Evolutionary conservation across 2,329 filamentous ascomycete genomes (phyloP).

Genomic region (Neonectria punicea): DNA sequence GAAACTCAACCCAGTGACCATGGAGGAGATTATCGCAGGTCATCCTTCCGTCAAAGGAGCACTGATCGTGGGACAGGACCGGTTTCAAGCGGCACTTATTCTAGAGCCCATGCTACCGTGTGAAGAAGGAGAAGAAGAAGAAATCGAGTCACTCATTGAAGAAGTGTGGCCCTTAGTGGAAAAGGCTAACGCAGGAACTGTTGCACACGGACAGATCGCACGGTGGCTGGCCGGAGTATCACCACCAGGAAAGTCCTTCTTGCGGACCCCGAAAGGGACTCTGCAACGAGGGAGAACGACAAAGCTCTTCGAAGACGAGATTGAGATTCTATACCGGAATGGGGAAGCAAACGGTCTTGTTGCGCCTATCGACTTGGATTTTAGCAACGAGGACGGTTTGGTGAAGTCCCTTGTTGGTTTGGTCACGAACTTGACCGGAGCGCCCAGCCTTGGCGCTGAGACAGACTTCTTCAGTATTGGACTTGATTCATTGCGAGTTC

Average conservation of each 20-base stretch:
- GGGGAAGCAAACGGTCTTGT: background rate
- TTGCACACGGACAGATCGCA: constrained; percentile 58
- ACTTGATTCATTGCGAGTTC: constrained; percentile 5
- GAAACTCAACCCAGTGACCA: constrained; percentile 57
- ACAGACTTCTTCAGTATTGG: constrained; percentile 6
- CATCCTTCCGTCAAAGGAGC: constrained; percentile 55
- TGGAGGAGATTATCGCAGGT: constrained; percentile 40
- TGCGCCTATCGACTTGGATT: background rate
- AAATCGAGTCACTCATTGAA: constrained; percentile 49
- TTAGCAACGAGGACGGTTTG: background rate
- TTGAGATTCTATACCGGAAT: constrained; percentile 1
- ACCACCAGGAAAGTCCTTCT: constrained; percentile 22
- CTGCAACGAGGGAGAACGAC: background rate
- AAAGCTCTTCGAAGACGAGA: constrained; percentile 2
- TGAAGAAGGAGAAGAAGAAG: constrained; percentile 33
- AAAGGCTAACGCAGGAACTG: constrained; percentile 54
- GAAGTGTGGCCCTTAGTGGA: constrained; percentile 56
- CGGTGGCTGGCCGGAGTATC: constrained; percentile 53
- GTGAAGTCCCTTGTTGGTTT: background rate
- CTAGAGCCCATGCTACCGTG: constrained; percentile 55
- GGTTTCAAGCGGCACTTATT: constrained; percentile 59
- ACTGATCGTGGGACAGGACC: constrained; percentile 57
- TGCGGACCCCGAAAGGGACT: constrained; percentile 10
- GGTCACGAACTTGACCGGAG: background rate
- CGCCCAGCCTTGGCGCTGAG: background rate